These are phyloP conservation scores for Russula olivacea DNA, from an alignment of 768 basidiomycete species.

Conservation along the genomic window DNA sequence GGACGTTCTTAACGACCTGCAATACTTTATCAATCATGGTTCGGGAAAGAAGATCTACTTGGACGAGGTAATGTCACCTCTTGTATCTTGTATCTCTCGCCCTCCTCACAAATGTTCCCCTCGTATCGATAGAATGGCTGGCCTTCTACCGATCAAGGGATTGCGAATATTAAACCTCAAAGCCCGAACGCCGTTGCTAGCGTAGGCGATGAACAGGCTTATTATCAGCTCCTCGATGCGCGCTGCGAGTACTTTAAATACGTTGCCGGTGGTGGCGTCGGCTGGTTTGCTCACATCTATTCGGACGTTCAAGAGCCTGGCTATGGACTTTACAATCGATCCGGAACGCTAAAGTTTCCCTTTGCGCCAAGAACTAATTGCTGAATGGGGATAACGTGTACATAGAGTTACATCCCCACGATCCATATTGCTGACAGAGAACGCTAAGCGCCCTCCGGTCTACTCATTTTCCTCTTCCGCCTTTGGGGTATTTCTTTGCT, in stretches of 20 bases:
- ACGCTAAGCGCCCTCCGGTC: too few species aligned
- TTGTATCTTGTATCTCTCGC: neutral
- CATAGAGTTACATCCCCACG: too few species aligned
- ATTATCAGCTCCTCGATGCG: conserved; percentile 56
- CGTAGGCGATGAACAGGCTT: conserved; percentile 41
- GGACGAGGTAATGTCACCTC: conserved; percentile 44
- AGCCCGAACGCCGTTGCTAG: conserved; percentile 51
- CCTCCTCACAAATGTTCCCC: neutral
- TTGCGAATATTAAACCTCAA: conserved; percentile 56
- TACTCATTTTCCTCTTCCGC: neutral
- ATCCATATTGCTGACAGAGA: neutral
- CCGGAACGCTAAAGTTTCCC: conserved; percentile 51
- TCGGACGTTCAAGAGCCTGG: conserved; percentile 60
- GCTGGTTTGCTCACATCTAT: conserved; percentile 82
- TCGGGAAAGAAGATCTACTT: conserved; percentile 69
- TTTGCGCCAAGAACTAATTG: conserved; percentile 62
- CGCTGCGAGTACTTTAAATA: conserved; percentile 59
- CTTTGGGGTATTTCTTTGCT: neutral
- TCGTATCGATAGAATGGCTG: conserved; percentile 54
- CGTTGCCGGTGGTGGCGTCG: conserved; percentile 55
- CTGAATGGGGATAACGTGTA: conserved; percentile 30
- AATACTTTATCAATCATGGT: conserved; percentile 60
- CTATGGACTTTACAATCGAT: conserved; percentile 57
- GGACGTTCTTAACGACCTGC: conserved; percentile 48
- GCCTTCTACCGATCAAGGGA: conserved; percentile 51